Conservation (phyloP, 148 eudicot genomes). For the Limonium bicolor region DNA sequence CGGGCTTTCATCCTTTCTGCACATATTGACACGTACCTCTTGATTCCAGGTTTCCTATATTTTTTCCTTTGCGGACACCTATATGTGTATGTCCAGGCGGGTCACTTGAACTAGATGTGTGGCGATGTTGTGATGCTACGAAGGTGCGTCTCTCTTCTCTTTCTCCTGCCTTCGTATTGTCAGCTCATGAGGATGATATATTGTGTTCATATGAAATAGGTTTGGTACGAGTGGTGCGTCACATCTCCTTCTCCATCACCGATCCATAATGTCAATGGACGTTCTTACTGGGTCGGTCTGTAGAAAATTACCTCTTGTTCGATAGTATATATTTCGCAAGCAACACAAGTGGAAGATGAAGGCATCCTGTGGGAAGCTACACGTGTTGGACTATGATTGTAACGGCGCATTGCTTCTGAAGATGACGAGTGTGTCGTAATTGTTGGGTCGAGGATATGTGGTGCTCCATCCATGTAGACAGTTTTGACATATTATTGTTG, state of each 20-base stretch:
- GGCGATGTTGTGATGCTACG: constrained; percentile 82
- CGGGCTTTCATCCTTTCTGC: background rate
- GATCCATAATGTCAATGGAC: constrained; percentile 77
- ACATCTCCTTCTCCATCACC: constrained; percentile 50
- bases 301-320: too few relatives aligned
- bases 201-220: constrained; percentile 24
- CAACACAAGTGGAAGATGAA: too few relatives aligned
- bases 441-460: too few relatives aligned
- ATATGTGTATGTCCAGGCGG: constrained; percentile 39
- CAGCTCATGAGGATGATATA: background rate
- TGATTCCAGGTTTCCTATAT: constrained; percentile 70
- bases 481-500: too few relatives aligned
- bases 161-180: background rate
- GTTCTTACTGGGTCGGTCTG: constrained; percentile 98
- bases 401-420: too few relatives aligned
- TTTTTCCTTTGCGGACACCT: constrained; percentile 73
- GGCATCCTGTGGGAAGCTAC: too few relatives aligned
- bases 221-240: constrained; percentile 96
- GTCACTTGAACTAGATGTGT: constrained; percentile 61
- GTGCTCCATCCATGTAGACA: too few relatives aligned
- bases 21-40: constrained; percentile 6
- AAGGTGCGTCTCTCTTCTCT: constrained; percentile 28
- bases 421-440: too few relatives aligned
- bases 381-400: too few relatives aligned
- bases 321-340: too few relatives aligned